Evolutionary conservation across 805 yeast genomes (phyloP), one percentile per base, ranked within the genome.

Genomic region (Wickerhamiella hasegawae): DNA sequence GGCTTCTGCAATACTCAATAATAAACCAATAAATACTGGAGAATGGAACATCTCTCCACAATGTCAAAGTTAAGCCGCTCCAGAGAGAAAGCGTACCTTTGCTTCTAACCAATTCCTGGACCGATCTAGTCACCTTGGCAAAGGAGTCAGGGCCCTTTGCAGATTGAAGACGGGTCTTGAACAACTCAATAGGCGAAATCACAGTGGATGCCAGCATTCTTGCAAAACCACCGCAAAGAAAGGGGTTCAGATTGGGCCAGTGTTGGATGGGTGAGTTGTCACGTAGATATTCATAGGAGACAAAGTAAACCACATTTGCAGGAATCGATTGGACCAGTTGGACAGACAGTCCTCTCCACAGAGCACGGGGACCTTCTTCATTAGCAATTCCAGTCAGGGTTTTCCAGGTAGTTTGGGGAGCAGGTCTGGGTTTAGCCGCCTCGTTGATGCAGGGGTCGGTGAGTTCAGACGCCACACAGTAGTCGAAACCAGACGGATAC

Each of bases 31-130:
- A 90, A 1, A 87, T 74, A 1, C 93, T 96, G 42, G 92, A 77
- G 53, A 90, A 90, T 1, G 98, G 98, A 0, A 87, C 97, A 54
- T 90, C 98, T 56, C 98, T 67, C 94, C 94, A 87, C 12, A 90
- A 63, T 0, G 98, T 90, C 27, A 90, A 66, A 28, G 78, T 73
- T 17, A 90, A 60, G 0, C 98, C 98, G 37, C 76, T 75, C 65
- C 84, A 90, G 15, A 90, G 54, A 0, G 83, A 67, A 2, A 58
- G 54, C 2, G 69, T 40, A 0, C 98, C 98, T 11, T 65, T 63
- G 1, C 51, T 40, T 26, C 58, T 53, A 4, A 82, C 58, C 47
- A 76, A 73, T 3, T 52, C 47, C 33, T 51, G 52, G 20, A 76
- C 62, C 32, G 80, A 84, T 18, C 55, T 57, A 34, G 77, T 12